Base-by-base conservation (phyloP, 495 filamentous ascomycete species). In the Collariella sp. region DNA sequence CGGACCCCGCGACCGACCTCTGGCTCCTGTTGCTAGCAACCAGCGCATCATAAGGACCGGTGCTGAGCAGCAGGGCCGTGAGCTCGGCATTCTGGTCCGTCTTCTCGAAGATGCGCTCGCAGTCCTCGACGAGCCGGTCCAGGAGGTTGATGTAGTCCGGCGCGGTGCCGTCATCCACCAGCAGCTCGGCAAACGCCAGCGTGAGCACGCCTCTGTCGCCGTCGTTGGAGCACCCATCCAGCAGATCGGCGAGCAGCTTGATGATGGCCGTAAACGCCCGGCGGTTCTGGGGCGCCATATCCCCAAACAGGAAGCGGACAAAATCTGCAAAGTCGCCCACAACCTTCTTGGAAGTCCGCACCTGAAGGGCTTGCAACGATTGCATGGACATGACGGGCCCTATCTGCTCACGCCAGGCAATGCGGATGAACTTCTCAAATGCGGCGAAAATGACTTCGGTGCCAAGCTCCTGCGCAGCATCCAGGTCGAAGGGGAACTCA, bases 211-310 rank as follows among this genome's bases (percentile, higher is more conserved):
- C 93, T 33, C 91, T 82, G 65, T 96, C 91, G 44, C 89, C 88
- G 62, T 96, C 93, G 66, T 93, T 95, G 11, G 85, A 86, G 56
- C 91, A 95, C n/a, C 88, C 91, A 55, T 96, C 91, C 12, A 96
- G 79, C 15, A 98, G 77, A 61, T 95, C 89, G 2, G 87, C 84
- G 22, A 98, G 79, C 31, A 97, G 78, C 46, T 87, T 88, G 58
- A 97, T 82, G 33, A 94, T 82, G 11, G 83, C 83, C 31, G 84
- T 84, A 59, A 97, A 85, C 3, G 90, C 91, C 52, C 93, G 82
- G 59, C 88, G 84, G 62, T 96, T 98, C 61, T 97, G 93, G 6
- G 91, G 93, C 12, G 87, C 82, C 78, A 93, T 85, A 50, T 95
- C 86, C 23, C 77, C 68, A 59, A 96, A 76, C 13, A 86, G 77